phyloP scores from a whole-genome alignment of 1,139 yeast genomes.

The Arxiozyma slooffiae region DNA sequence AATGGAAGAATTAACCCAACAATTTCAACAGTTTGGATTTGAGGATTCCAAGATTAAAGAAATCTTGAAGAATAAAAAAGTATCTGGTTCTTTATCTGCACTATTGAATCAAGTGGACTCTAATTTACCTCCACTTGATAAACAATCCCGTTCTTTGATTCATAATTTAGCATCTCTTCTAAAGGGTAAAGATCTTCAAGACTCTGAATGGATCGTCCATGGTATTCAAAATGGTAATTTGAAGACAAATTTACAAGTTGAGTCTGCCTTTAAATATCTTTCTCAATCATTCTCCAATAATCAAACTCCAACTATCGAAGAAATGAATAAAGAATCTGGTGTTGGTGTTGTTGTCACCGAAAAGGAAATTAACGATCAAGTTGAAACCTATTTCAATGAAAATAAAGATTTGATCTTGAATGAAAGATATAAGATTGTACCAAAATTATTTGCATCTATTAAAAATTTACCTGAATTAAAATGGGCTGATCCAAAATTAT shows the following conservation, averaged over 20 bases:
- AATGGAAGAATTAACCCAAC: conserved; percentile 15
- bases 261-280: conserved; percentile 71
- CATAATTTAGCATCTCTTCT: conserved; percentile 68
- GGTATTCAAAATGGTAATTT: conserved; percentile 59
- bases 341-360: conserved; percentile 69
- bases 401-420: conserved; percentile 50
- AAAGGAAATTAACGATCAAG: conserved; percentile 51
- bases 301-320: conserved; percentile 35
- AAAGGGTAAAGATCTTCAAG: conserved; percentile 35
- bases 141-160: conserved; percentile 50
- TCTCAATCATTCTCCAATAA: conserved; percentile 33
- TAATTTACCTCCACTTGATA: conserved; percentile 33
- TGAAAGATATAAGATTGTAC: conserved; percentile 71
- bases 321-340: conserved; percentile 57
- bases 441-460: conserved; percentile 65
- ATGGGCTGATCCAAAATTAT: conserved; percentile 84
- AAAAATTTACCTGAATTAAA: conserved; percentile 65
- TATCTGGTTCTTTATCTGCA: conserved; percentile 55
- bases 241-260: conserved; percentile 60
- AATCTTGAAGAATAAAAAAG: conserved; percentile 75
- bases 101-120: conserved; percentile 40
- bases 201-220: conserved; percentile 44
- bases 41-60: conserved; percentile 64
- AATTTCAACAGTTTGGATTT: conserved; percentile 57
- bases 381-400: conserved; percentile 48